phyloP scores from a whole-genome alignment of 1,284 basidiomycete genomes.

The Athelia sp. region DNA sequence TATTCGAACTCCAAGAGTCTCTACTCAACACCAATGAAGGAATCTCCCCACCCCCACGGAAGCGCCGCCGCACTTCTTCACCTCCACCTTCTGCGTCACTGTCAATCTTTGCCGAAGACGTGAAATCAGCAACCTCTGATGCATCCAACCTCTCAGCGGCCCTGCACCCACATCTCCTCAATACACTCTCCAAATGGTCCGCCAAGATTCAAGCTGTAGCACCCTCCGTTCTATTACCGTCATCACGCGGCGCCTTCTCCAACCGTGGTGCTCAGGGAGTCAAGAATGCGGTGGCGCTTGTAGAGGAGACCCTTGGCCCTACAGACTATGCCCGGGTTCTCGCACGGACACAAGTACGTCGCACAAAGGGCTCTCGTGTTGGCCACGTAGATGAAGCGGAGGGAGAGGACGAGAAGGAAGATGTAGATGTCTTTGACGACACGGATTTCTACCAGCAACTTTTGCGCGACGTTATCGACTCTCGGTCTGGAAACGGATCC shows the following conservation, averaged over 20 bases:
- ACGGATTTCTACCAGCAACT: slow-evolving; percentile 89
- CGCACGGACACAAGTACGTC: slow-evolving; percentile 48
- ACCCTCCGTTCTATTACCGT: slow-evolving; percentile 66
- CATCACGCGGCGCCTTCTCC: slow-evolving; percentile 62
- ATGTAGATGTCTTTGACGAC: slow-evolving; percentile 69
- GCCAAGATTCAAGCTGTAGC: slow-evolving; percentile 89
- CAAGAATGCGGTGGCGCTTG: slow-evolving; percentile 62
- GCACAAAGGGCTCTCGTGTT: slow-evolving; percentile 40
- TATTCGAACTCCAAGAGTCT: slow-evolving; percentile 68
- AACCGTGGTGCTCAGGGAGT: slow-evolving; percentile 39
- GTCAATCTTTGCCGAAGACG: too few species aligned
- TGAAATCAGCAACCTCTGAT: slow-evolving; percentile 34
- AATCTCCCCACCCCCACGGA: slow-evolving; percentile 47
- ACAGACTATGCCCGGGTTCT: slow-evolving; percentile 52
- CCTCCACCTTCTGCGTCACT: slow-evolving; percentile 11
- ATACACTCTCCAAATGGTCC: slow-evolving; percentile 87
- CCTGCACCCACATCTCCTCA: slow-evolving; percentile 64
- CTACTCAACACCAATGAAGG: slow-evolving; percentile 36
- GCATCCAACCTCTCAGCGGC: slow-evolving; percentile 39
- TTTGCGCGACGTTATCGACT: slow-evolving; percentile 83
- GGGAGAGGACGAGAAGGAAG: slow-evolving; percentile 25
- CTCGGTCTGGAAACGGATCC: slow-evolving; percentile 42
- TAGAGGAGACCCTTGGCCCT: slow-evolving; percentile 65
- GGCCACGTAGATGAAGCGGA: slow-evolving; percentile 24
- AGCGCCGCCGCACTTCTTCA: slow-evolving; percentile 42